These are phyloP conservation scores for Prosopis cineraria DNA, from an alignment of 306 rosid genomes.

Conservation along the genomic window DNA sequence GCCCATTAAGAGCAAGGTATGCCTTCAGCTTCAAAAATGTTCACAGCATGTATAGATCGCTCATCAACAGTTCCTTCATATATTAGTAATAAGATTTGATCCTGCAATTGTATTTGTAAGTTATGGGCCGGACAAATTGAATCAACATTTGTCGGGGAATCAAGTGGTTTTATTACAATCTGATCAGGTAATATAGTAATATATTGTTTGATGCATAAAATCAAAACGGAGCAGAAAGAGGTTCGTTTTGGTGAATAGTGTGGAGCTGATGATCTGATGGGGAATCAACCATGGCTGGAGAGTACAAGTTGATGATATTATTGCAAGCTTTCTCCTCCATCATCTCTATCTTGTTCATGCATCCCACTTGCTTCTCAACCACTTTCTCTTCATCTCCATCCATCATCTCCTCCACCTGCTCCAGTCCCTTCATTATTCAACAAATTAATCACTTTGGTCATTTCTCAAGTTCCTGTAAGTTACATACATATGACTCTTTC, in stretches of 20 bases:
- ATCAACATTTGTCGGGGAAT: no score
- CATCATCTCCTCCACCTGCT: conserved; percentile 34
- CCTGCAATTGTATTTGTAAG: no score
- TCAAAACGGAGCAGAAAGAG: conserved; percentile 90
- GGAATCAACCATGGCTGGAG: neutral
- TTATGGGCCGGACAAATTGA: no score
- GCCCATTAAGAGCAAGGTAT: no score
- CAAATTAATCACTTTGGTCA: neutral
- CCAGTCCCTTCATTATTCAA: conserved; percentile 40
- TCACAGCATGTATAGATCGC: no score
- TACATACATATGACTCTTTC: no score
- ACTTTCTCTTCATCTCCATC: conserved; percentile 27
- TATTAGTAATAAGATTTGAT: no score
- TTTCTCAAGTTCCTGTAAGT: no score
- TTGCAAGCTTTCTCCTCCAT: conserved; percentile 39
- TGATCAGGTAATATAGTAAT: no score
- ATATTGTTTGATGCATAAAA: neutral
- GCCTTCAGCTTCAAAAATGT: no score
- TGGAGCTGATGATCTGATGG: conserved; percentile 18
- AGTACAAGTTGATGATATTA: conserved; percentile 47
- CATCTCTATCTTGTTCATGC: conserved; percentile 21
- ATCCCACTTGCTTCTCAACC: conserved; percentile 9
- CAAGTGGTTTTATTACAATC: no score
- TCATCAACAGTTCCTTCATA: no score
- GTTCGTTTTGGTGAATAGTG: conserved; percentile 35